Evolutionary conservation across 2,329 filamentous ascomycete species (phyloP).

Genomic region (Paracoccidioides brasiliensis): DNA sequence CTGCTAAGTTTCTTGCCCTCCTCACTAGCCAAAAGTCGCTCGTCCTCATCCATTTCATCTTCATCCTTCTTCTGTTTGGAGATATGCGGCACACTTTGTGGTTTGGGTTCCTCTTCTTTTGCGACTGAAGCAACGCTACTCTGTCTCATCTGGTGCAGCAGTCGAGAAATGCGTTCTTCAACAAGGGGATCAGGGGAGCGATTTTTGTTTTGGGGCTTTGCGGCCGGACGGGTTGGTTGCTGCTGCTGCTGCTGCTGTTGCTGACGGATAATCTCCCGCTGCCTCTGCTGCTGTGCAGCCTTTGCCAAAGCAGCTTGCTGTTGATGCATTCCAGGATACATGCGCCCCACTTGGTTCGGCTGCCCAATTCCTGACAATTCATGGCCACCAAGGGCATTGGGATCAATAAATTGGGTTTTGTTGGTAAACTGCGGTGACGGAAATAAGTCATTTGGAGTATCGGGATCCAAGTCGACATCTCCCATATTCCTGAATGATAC

Average conservation of each 20-base stretch:
- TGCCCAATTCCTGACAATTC: constrained; percentile 42
- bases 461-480: background rate
- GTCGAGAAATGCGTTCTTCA: constrained; percentile 86
- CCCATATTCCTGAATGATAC: background rate
- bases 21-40: constrained; percentile 83
- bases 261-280: constrained; percentile 47
- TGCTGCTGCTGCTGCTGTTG: constrained; percentile 30
- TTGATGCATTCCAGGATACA: constrained; percentile 90
- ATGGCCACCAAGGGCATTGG: constrained; percentile 54
- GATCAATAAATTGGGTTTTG: constrained; percentile 53
- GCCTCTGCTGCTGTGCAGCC: constrained; percentile 53
- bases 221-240: constrained; percentile 18
- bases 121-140: constrained; percentile 44
- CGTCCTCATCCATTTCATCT: constrained; percentile 97
- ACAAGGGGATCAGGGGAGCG: constrained; percentile 52
- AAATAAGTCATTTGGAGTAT: constrained; percentile 1
- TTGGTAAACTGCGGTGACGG: constrained; percentile 5
- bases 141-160: constrained; percentile 83
- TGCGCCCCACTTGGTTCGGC: constrained; percentile 51
- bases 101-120: constrained; percentile 33
- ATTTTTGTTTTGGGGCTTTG: constrained; percentile 17
- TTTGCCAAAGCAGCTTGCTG: constrained; percentile 70
- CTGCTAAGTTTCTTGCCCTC: constrained; percentile 98
- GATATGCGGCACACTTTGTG: constrained; percentile 46
- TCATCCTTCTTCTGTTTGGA: constrained; percentile 78